Conservation (phyloP, 192 early-diverging fungal genomes). For the Backusella liffmaniae region DNA sequence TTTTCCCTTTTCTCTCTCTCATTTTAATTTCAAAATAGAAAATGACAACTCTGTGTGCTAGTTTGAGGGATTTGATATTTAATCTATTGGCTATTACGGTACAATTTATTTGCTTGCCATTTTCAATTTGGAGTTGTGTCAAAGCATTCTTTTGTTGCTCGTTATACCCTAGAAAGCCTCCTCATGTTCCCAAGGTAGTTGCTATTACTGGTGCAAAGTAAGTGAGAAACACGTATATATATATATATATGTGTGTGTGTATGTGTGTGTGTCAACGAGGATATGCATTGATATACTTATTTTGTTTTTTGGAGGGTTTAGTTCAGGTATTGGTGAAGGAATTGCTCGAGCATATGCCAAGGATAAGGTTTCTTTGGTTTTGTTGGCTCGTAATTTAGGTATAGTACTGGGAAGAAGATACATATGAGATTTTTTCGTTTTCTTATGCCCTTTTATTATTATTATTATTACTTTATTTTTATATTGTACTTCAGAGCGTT, state of each 20-base stretch:
- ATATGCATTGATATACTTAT: not conserved
- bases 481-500: not conserved
- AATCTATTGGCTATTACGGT: not conserved
- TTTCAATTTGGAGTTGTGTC: not conserved
- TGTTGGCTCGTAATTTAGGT: constrained; percentile 15
- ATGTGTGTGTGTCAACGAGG: too few species aligned
- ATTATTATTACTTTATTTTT: too few species aligned
- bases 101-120: not conserved
- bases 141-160: not conserved
- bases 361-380: constrained; percentile 3
- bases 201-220: constrained; percentile 21
- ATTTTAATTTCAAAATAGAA: not conserved
- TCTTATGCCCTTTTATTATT: not conserved
- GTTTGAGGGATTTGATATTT: constrained; percentile 9
- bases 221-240: not conserved
- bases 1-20: not conserved
- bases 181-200: constrained; percentile 1
- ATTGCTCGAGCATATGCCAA: constrained; percentile 3
- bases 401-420: not conserved
- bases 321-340: constrained; percentile 16
- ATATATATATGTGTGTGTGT: not conserved
- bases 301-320: not conserved
- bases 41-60: not conserved
- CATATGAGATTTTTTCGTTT: not conserved
- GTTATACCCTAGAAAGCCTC: not conserved